Conservation (phyloP, 495 filamentous ascomycete genomes). For the Podospora didyma region DNA sequence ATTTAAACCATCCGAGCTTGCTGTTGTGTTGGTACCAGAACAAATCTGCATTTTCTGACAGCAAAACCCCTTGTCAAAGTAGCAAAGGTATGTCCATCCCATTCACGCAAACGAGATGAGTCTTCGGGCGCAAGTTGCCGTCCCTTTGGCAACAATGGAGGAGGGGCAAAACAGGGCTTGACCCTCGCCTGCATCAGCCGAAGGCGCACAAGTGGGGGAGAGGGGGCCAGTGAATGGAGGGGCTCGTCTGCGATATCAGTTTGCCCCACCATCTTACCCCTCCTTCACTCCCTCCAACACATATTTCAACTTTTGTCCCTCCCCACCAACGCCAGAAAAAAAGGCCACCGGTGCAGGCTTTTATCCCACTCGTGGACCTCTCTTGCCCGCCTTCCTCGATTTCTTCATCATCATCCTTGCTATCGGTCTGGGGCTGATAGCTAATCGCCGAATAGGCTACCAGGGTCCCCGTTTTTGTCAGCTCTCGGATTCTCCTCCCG, state of each 20-base stretch:
- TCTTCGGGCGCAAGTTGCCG: neutral
- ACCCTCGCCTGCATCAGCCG: constrained; percentile 21
- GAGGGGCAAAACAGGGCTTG: constrained; percentile 37
- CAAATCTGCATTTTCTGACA: too few relatives aligned
- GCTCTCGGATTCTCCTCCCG: constrained; percentile 13
- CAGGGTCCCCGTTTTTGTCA: constrained; percentile 19
- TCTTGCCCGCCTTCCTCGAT: constrained; percentile 12
- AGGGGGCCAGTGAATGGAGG: constrained; percentile 21
- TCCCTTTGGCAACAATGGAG: constrained; percentile 2
- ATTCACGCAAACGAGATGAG: neutral
- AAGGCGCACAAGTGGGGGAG: constrained; percentile 25
- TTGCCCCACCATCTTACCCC: constrained; percentile 31
- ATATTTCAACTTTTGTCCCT: constrained; percentile 19
- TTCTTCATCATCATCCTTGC: constrained; percentile 15
- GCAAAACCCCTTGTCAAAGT: too few relatives aligned
- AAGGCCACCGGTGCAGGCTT: constrained; percentile 26
- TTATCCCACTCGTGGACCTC: constrained; percentile 5
- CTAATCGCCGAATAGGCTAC: constrained; percentile 16
- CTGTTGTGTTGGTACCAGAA: too few relatives aligned
- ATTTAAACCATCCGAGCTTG: neutral
- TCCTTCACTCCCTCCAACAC: constrained; percentile 21
- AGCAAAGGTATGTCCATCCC: too few relatives aligned
- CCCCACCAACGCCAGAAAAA: constrained; percentile 10
- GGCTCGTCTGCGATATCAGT: constrained; percentile 14
- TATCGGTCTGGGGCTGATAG: constrained; percentile 29